Percentiles rank a stretch among this genome's conserved stretches.
Evolutionary conservation across 202 grass and related monocot species (phyloP).

Genomic region (Thinopyrum obtusiflorum): DNA sequence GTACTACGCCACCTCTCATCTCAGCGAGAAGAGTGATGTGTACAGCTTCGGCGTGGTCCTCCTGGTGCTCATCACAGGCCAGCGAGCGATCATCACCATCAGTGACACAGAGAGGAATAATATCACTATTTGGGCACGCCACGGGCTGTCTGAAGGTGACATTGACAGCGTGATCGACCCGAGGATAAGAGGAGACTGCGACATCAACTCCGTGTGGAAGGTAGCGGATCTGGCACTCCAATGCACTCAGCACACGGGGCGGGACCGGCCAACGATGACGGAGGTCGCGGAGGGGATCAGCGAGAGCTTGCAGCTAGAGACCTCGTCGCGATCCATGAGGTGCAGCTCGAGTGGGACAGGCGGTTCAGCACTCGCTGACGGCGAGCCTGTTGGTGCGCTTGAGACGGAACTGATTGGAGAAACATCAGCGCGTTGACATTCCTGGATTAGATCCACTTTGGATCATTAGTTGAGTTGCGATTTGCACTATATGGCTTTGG

Average conservation of each 20-base stretch:
- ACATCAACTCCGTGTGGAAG: conserved; percentile 33
- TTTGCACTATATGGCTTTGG: too few relatives aligned
- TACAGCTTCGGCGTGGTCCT: conserved; percentile 49
- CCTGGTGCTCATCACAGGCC: conserved; percentile 24
- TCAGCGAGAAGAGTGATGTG: conserved; percentile 41
- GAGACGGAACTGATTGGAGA: background rate
- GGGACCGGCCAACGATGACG: conserved; percentile 35
- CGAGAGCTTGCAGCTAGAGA: conserved; percentile 38
- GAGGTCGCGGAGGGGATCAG: conserved; percentile 1
- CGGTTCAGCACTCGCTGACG: background rate
- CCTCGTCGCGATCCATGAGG: background rate
- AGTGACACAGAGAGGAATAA: background rate
- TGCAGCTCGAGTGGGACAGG: background rate
- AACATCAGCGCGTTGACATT: background rate
- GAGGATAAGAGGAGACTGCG: conserved; percentile 12
- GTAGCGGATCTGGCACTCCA: conserved; percentile 12
- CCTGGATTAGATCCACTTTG: too few relatives aligned
- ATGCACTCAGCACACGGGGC: background rate
- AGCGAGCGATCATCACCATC: background rate
- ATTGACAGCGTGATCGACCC: conserved; percentile 29
- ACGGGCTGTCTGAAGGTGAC: conserved; percentile 24
- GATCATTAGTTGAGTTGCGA: too few relatives aligned
- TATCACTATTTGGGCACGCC: background rate
- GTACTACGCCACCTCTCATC: background rate
- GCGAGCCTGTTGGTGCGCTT: background rate